phyloP scores from a whole-genome alignment of 805 yeast genomes.

The Suhomyces pyralidae region DNA sequence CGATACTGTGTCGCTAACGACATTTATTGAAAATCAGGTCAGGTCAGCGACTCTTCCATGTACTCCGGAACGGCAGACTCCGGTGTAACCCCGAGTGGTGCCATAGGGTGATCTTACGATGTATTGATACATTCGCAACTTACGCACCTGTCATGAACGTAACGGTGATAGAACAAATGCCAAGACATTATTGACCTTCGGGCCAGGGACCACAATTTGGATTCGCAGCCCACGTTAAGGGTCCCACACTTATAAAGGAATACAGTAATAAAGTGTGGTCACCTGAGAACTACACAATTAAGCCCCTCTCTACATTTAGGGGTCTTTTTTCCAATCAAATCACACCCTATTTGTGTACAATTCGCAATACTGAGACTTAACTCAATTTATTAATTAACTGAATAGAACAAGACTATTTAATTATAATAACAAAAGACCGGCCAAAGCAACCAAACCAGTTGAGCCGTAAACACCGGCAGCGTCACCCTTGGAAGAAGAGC shows the following conservation, averaged over 20 bases:
- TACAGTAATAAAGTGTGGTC: not conserved
- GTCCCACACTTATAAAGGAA: not conserved
- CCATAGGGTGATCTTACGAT: not conserved
- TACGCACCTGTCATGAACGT: not conserved
- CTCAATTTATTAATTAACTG: not conserved
- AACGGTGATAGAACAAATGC: not conserved
- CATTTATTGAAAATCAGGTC: not conserved
- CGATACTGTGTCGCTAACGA: not conserved
- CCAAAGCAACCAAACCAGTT: slow-evolving; percentile 23
- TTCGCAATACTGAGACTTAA: not conserved
- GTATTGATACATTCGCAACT: not conserved
- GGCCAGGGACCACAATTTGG: not conserved
- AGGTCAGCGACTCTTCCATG: not conserved
- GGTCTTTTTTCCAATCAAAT: not conserved
- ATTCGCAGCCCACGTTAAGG: not conserved
- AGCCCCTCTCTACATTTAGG: not conserved
- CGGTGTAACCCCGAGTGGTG: not conserved
- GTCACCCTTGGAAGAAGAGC: slow-evolving; percentile 12
- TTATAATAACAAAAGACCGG: slow-evolving; percentile 26
- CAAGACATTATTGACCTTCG: not conserved
- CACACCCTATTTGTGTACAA: not conserved
- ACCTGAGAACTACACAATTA: not conserved
- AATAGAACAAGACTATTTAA: not conserved
- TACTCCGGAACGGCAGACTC: not conserved
- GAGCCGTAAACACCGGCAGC: slow-evolving; percentile 15